phyloP scores from a whole-genome alignment of 176 grass and related monocot species.

The Echinochloa phyllopogon region DNA sequence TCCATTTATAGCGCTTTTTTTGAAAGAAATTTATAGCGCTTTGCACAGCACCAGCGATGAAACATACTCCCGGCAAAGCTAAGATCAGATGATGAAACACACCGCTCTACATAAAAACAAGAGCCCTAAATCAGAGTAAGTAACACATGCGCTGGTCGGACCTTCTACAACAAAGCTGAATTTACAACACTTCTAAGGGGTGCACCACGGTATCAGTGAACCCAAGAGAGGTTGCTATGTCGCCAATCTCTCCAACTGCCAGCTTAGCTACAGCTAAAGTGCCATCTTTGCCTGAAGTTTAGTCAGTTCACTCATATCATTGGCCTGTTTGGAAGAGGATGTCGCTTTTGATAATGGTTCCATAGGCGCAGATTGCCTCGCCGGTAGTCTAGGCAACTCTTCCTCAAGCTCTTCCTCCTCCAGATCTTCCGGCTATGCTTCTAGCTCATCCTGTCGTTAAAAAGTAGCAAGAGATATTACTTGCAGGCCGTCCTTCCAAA shows the following conservation, averaged over 20 bases:
- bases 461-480: not conserved
- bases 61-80: too few relatives aligned
- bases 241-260: not conserved
- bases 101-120: not conserved
- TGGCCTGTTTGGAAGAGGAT: slow-evolving; percentile 33
- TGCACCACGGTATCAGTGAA: not conserved
- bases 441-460: slow-evolving; percentile 57
- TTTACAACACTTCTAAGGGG: slow-evolving; percentile 23
- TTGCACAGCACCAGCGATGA: too few relatives aligned
- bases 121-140: too few relatives aligned
- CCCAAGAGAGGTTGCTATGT: not conserved
- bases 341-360: not conserved
- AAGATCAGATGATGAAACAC: not conserved
- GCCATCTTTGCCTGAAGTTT: slow-evolving; percentile 68
- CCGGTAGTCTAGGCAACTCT: slow-evolving; percentile 46
- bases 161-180: slow-evolving; percentile 18
- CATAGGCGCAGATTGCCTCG: not conserved
- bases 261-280: slow-evolving; percentile 27
- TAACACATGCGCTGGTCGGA: not conserved
- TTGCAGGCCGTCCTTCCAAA: not conserved
- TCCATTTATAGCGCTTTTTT: too few relatives aligned
- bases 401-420: slow-evolving; percentile 56
- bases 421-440: slow-evolving; percentile 70
- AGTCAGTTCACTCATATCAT: slow-evolving; percentile 45
- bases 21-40: too few relatives aligned